Evolutionary conservation across 805 yeast genomes (phyloP).

Genomic region (Metschnikowia amazonensis): DNA sequence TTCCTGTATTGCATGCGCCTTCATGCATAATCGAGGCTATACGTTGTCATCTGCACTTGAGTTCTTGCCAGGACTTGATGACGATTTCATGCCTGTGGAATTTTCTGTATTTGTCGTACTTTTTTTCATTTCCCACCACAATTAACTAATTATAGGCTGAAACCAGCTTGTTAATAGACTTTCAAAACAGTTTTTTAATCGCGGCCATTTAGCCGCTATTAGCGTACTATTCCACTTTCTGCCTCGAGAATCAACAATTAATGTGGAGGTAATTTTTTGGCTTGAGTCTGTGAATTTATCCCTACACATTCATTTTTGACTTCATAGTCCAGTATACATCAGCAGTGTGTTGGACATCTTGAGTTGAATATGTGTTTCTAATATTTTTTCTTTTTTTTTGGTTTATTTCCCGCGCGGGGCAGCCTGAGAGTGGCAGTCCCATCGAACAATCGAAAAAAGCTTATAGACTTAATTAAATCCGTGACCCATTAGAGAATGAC

Average conservation of each 20-base stretch:
- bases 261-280: too few relatives aligned
- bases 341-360: too few relatives aligned
- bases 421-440: background rate
- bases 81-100: background rate
- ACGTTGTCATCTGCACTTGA: background rate
- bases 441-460: background rate
- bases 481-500: constrained; percentile 9
- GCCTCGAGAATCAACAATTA: background rate
- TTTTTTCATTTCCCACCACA: background rate
- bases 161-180: background rate
- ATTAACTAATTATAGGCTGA: too few relatives aligned
- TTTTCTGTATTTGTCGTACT: background rate
- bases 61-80: background rate
- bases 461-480: background rate
- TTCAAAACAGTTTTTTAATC: background rate
- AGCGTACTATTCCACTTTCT: background rate
- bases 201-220: background rate
- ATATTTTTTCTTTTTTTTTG: background rate
- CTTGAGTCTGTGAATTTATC: too few relatives aligned
- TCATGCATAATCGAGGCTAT: constrained; percentile 2
- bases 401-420: constrained; percentile 5
- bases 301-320: too few relatives aligned
- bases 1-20: background rate
- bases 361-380: background rate
- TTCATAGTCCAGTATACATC: too few relatives aligned